phyloP scores from a whole-genome alignment of 805 yeast genomes.

The Priceomyces haplophilus region DNA sequence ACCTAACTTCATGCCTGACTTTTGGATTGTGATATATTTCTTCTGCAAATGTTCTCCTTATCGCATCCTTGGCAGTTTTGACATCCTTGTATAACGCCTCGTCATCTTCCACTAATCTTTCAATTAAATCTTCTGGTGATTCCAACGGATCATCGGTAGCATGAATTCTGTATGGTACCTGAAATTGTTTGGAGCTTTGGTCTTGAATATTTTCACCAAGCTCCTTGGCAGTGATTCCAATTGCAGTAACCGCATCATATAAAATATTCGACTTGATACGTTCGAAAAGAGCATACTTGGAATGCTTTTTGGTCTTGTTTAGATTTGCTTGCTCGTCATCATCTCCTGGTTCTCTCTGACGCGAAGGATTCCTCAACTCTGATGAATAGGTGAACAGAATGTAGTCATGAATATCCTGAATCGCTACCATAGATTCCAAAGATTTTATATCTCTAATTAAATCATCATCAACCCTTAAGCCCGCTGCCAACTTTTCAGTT shows the following conservation, averaged over 20 bases:
- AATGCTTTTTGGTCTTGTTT: constrained; percentile 45
- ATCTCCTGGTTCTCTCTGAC: constrained; percentile 14
- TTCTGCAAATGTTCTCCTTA: constrained; percentile 71
- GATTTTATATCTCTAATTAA: constrained; percentile 50
- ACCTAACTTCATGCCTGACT: constrained; percentile 66
- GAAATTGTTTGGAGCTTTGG: constrained; percentile 48
- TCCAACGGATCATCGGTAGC: constrained; percentile 65
- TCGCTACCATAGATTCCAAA: constrained; percentile 67
- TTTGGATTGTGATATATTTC: constrained; percentile 79
- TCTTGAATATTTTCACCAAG: constrained; percentile 77
- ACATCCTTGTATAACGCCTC: constrained; percentile 53
- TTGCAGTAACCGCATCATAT: constrained; percentile 61
- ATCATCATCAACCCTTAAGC: constrained; percentile 56
- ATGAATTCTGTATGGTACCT: constrained; percentile 55
- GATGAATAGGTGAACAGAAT: constrained; percentile 69
- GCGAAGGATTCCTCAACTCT: constrained; percentile 49
- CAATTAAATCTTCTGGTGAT: constrained; percentile 60
- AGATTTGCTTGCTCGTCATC: constrained; percentile 33
- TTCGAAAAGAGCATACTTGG: constrained; percentile 61
- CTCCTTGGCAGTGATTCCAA: constrained; percentile 76
- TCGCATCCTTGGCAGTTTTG: constrained; percentile 66
- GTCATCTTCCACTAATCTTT: constrained; percentile 41
- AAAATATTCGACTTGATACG: constrained; percentile 63
- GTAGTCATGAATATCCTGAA: constrained; percentile 85
- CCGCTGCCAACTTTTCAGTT: constrained; percentile 53